phyloP scores from a whole-genome alignment of 257 asterid species.

The Orobanche coerulescens region DNA sequence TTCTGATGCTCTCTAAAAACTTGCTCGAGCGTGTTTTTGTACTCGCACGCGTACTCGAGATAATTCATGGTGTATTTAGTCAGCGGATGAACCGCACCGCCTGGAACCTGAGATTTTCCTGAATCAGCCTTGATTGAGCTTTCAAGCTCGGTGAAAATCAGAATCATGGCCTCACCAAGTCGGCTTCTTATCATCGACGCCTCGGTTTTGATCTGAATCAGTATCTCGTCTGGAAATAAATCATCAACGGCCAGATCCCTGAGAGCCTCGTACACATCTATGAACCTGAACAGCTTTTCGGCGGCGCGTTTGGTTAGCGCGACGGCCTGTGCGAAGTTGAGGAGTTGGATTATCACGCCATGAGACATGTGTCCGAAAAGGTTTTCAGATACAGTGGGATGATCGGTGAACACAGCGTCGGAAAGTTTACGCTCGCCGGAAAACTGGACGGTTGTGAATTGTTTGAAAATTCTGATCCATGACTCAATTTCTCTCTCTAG shows the following conservation, averaged over 20 bases:
- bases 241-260: constrained; percentile 40
- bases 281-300: constrained; percentile 71
- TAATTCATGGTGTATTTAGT: constrained; percentile 71
- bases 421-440: constrained; percentile 45
- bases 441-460: constrained; percentile 29
- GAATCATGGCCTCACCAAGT: constrained; percentile 58
- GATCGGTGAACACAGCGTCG: constrained; percentile 32
- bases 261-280: constrained; percentile 58
- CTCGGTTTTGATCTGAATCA: constrained; percentile 46
- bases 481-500: constrained; percentile 61
- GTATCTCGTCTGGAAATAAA: constrained; percentile 26
- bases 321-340: constrained; percentile 62
- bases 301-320: constrained; percentile 62
- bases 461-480: constrained; percentile 52
- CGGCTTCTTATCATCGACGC: constrained; percentile 42
- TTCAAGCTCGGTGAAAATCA: constrained; percentile 56
- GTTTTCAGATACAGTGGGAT: constrained; percentile 28
- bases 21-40: constrained; percentile 58
- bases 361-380: constrained; percentile 33
- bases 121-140: constrained; percentile 62
- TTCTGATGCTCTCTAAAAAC: constrained; percentile 64
- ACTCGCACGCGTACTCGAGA: constrained; percentile 39
- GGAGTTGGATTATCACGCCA: constrained; percentile 40
- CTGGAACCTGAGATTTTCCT: constrained; percentile 60
- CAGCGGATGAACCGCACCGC: constrained; percentile 86